Conservation (phyloP, 768 basidiomycete species). For the Phlebiopsis gigantea region DNA sequence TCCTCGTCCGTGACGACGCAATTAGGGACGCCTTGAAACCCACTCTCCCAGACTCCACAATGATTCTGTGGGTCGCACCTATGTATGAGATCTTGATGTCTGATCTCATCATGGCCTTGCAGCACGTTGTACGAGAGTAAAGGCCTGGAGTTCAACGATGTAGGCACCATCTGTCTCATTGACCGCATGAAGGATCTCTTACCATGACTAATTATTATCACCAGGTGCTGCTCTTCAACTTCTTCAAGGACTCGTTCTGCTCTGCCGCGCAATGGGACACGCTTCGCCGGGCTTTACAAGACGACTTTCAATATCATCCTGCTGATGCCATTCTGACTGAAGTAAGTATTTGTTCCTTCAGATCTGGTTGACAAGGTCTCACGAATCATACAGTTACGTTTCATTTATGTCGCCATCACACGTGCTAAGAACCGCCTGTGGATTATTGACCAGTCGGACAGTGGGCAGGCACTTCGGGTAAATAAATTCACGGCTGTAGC, state of each 20-base stretch:
- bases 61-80: conserved; percentile 51
- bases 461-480: background rate
- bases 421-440: conserved; percentile 14
- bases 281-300: background rate
- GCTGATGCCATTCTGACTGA: conserved; percentile 47
- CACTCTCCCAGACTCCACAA: conserved; percentile 50
- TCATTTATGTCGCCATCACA: conserved; percentile 16
- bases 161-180: conserved; percentile 18
- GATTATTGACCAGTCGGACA: conserved; percentile 11
- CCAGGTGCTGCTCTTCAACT: conserved; percentile 8
- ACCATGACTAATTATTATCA: background rate
- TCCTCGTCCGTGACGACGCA: conserved; percentile 59
- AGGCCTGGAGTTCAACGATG: conserved; percentile 64
- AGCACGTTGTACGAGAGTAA: conserved; percentile 60
- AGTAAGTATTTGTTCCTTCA: conserved; percentile 27
- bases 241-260: conserved; percentile 2
- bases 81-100: background rate
- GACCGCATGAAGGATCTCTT: background rate
- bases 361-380: background rate
- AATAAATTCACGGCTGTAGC: no score
- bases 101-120: background rate
- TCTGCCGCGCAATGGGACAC: background rate
- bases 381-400: conserved; percentile 8
- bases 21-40: conserved; percentile 42
- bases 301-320: background rate